Evolutionary conservation across 2,329 filamentous ascomycete genomes (phyloP), one percentile per base, ranked within the genome.

Genomic region (Zasmidium cellare): DNA sequence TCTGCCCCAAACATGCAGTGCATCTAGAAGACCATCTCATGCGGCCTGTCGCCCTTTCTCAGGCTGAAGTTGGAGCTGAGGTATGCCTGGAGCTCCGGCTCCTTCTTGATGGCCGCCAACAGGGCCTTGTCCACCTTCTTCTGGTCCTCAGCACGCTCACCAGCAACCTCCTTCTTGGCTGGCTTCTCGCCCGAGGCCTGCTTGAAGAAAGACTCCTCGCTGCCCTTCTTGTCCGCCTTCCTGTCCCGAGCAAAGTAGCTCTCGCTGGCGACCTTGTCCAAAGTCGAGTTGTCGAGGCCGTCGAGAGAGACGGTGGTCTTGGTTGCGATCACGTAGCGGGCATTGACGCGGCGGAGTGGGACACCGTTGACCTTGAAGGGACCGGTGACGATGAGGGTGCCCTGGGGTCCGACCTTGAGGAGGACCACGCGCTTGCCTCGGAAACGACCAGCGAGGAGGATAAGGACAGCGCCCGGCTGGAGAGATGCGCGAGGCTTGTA

Each of bases 331-430:
- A 96, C 91, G 82, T 94, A 96, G 81, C 90, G 88, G 78, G 91
- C 84, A 84, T 96, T 96, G 78, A 96, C 90, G 80, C 84, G 87
- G 82, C 94, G 89, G 76, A 99, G 89, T 72, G 94, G 94, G 69
- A 99, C 94, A 81, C 94, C 94, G 85, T 99, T 99, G 84, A 99
- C 89, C 89, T 97, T 99, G 90, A 97, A 99, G 78, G 94, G 94
- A 75, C 94, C 94, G 77, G 94, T 99, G 75, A 99, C 92, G 79
- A 99, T 91, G 80, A 99, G 92, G 70, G 97, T 91, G 83, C 94
- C 94, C 84, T 97, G 91, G 77, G 91, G 85, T 76, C 99, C 92
- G 81, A 89, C 87, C 88, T 97, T 97, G 80, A 99, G 90, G 82
- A 97, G 92, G 76, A 99, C 86, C 76, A 99, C 94, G 79, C 94